Percentiles rank a stretch among this genome's conserved stretches.
Conservation (phyloP, 805 yeast species). For the Kurtzmaniella cleridarum region DNA sequence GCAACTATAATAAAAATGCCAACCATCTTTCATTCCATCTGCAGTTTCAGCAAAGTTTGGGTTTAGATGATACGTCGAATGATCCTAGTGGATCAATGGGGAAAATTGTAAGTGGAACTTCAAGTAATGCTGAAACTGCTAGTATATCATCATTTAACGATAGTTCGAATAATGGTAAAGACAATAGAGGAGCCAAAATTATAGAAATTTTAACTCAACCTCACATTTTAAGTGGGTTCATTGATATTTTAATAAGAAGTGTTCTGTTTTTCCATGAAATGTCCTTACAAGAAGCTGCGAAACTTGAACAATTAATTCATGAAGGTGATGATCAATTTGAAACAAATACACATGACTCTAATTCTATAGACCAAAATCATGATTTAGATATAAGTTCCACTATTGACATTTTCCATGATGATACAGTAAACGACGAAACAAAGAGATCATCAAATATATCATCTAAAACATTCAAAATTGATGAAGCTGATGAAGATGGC, state of each 20-base stretch:
- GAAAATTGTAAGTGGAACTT: background rate
- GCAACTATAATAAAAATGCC: constrained; percentile 24
- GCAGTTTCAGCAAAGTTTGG: constrained; percentile 12
- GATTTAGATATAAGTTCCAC: no score
- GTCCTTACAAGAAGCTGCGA: constrained; percentile 9
- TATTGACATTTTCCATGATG: no score
- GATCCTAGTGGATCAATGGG: constrained; percentile 1
- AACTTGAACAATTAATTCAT: constrained; percentile 8
- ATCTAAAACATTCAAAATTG: background rate
- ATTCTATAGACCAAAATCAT: background rate
- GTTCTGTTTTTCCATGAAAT: constrained; percentile 39
- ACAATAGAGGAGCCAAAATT: constrained; percentile 45
- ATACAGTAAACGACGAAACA: no score
- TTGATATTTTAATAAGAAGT: constrained; percentile 56
- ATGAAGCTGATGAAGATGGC: constrained; percentile 8
- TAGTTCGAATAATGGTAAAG: constrained; percentile 19
- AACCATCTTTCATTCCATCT: constrained; percentile 24
- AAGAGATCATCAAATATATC: background rate
- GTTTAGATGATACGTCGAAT: background rate
- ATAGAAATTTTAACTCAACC: constrained; percentile 78
- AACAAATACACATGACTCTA: background rate
- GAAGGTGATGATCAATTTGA: constrained; percentile 1
- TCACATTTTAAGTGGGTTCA: constrained; percentile 60
- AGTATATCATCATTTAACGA: constrained; percentile 33
- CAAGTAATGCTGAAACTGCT: constrained; percentile 20